phyloP scores from a whole-genome alignment of 768 basidiomycete genomes.

The Boletellus ananas region DNA sequence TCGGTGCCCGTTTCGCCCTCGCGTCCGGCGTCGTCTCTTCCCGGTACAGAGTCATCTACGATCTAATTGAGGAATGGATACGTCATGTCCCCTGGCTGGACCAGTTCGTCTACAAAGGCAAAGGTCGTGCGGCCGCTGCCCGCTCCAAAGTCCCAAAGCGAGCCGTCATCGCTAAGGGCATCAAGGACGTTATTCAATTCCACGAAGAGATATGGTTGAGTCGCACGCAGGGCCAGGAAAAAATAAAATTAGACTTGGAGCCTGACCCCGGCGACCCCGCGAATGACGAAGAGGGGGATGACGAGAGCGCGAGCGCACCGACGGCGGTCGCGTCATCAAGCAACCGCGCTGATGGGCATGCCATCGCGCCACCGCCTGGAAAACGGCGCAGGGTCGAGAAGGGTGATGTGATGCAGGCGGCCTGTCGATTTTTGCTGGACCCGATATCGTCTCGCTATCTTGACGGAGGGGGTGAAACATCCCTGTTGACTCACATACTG shows the following conservation, averaged over 20 bases:
- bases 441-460: constrained; percentile 41
- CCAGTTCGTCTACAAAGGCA: constrained; percentile 42
- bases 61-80: constrained; percentile 56
- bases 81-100: constrained; percentile 73
- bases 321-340: constrained; percentile 12
- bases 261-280: constrained; percentile 28
- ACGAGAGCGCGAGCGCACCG: constrained; percentile 6
- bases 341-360: background rate
- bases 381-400: constrained; percentile 32
- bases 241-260: constrained; percentile 39
- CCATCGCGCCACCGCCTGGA: constrained; percentile 8
- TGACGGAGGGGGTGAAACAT: constrained; percentile 14
- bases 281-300: constrained; percentile 29
- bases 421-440: constrained; percentile 55
- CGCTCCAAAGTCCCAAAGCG: constrained; percentile 62
- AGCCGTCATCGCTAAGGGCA: constrained; percentile 59
- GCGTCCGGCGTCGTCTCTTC: constrained; percentile 57
- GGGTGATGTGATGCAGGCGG: constrained; percentile 38
- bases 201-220: constrained; percentile 58
- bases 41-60: constrained; percentile 65
- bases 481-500: constrained; percentile 53
- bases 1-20: constrained; percentile 50
- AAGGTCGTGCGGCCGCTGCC: constrained; percentile 34
- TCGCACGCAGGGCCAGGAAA: constrained; percentile 33
- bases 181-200: constrained; percentile 68